Evolutionary conservation across 1,284 basidiomycete species (phyloP).

Genomic region (Ganoderma resinaceum): DNA sequence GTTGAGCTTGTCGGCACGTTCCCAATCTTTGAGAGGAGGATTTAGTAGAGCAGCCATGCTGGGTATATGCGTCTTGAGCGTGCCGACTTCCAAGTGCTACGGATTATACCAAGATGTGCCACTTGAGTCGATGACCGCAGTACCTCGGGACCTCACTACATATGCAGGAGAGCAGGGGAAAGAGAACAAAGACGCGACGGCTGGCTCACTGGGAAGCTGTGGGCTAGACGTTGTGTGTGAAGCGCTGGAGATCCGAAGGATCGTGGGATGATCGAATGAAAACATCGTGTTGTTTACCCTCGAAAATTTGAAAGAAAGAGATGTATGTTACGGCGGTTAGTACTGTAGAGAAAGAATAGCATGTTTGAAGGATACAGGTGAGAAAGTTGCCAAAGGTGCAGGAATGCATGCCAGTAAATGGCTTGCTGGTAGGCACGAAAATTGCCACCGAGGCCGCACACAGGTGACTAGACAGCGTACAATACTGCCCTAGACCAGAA

Average conservation of each 20-base stretch:
- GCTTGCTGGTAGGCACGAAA: neutral
- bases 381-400: neutral
- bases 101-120: neutral
- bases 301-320: too few relatives aligned
- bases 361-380: neutral
- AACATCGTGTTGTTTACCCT: neutral
- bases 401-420: neutral
- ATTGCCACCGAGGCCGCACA: neutral
- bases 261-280: neutral
- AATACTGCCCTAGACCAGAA: too few relatives aligned
- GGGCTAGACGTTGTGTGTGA: neutral
- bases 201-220: too few relatives aligned
- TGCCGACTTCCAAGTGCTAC: neutral
- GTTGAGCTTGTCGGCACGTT: slow-evolving; percentile 26
- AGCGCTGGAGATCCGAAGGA: neutral
- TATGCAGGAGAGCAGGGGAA: neutral
- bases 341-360: neutral
- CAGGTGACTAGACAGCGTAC: neutral
- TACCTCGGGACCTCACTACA: neutral
- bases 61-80: neutral
- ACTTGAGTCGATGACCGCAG: neutral
- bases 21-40: slow-evolving; percentile 20
- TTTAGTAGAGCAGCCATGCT: neutral
- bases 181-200: neutral
- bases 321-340: too few relatives aligned